phyloP scores from a whole-genome alignment of 2,329 filamentous ascomycete genomes.

The Trichophyton equinum region DNA sequence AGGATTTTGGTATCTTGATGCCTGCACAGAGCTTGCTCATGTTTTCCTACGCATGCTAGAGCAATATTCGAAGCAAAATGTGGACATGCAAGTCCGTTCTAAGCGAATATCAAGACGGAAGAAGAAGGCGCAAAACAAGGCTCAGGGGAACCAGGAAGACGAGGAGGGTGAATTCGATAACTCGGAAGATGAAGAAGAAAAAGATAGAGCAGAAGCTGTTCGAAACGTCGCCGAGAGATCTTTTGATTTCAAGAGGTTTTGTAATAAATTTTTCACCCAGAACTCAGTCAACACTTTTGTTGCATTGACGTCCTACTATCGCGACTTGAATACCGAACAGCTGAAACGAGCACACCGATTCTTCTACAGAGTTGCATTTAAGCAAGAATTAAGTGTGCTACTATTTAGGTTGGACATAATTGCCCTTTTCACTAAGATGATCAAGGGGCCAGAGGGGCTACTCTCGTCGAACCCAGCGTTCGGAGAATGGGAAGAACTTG shows the following conservation, averaged over 20 bases:
- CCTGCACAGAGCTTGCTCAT: conserved; percentile 78
- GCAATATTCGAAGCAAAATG: conserved; percentile 85
- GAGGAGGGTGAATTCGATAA: conserved; percentile 37
- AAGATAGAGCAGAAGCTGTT: conserved; percentile 62
- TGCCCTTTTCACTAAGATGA: conserved; percentile 74
- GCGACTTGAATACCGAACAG: conserved; percentile 64
- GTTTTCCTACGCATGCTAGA: conserved; percentile 88
- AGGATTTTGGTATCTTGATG: conserved; percentile 84
- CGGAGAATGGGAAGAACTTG: conserved; percentile 83
- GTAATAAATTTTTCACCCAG: conserved; percentile 68
- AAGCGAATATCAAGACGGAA: conserved; percentile 60
- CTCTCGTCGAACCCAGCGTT: conserved; percentile 54
- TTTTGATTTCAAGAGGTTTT: conserved; percentile 83
- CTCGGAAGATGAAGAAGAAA: conserved; percentile 45
- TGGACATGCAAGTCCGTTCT: conserved; percentile 83
- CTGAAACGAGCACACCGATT: conserved; percentile 87
- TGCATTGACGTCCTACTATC: conserved; percentile 64
- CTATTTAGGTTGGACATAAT: conserved; percentile 87
- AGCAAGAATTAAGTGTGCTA: conserved; percentile 79
- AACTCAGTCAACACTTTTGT: conserved; percentile 82
- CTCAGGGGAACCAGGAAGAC: conserved; percentile 22
- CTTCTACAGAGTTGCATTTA: conserved; percentile 88
- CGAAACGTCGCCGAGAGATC: conserved; percentile 67
- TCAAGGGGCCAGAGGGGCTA: conserved; percentile 72
- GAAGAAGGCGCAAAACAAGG: conserved; percentile 53